Evolutionary conservation across 208 protist genomes (phyloP).

Genomic region (Balamuthia mandrillaris): DNA sequence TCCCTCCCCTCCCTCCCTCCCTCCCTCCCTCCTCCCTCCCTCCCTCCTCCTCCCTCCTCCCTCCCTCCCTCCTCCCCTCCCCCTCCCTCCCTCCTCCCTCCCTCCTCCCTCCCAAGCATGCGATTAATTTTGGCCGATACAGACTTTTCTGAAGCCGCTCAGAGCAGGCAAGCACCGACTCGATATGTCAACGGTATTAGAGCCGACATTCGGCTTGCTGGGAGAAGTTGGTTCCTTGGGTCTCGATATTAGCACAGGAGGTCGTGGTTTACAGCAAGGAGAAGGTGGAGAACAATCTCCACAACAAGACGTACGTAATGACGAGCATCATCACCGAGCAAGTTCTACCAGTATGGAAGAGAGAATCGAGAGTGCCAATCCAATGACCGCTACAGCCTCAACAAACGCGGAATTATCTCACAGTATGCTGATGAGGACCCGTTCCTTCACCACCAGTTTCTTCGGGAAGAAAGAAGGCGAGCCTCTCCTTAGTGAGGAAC

Average conservation of each 20-base stretch:
- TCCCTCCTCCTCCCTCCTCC: not conserved
- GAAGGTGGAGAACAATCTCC: too few relatives aligned
- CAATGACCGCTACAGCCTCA: not conserved
- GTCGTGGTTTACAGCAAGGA: too few relatives aligned
- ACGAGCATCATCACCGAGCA: not conserved
- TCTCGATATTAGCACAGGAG: too few relatives aligned
- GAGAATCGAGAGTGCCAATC: not conserved
- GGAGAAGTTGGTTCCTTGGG: too few relatives aligned
- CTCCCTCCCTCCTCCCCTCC: not conserved
- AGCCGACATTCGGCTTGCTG: too few relatives aligned
- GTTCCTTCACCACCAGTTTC: not conserved
- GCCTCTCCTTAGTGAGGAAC: not conserved
- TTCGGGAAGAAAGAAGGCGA: not conserved
- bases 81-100: not conserved
- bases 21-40: not conserved
- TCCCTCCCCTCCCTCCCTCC: not conserved
- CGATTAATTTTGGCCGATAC: not conserved
- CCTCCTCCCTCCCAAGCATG: not conserved
- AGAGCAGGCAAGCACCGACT: not conserved
- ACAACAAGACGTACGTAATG: too few relatives aligned
- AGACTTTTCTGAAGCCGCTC: not conserved
- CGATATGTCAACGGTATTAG: too few relatives aligned
- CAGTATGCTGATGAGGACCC: not conserved
- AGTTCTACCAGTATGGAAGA: not conserved
- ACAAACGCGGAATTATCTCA: not conserved